Conservation (phyloP, 2,329 filamentous ascomycete genomes). For the Exophiala calicioides region DNA sequence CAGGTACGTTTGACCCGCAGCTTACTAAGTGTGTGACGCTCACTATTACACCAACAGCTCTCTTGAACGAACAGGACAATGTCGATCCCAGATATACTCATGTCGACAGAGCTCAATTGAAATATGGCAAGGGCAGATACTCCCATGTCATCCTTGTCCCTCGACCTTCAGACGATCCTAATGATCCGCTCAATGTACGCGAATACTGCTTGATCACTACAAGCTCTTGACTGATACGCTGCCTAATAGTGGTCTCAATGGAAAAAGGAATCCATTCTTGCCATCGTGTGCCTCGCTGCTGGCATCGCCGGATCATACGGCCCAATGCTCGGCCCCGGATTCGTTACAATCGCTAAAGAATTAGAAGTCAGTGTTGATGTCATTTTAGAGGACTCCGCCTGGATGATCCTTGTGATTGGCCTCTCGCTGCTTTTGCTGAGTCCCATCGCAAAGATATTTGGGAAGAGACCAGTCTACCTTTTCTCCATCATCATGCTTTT, state of each 20-base stretch:
- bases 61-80: conserved; percentile 39
- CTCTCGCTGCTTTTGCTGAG: conserved; percentile 43
- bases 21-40: no score
- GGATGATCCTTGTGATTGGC: conserved; percentile 33
- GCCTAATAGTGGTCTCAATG: conserved; percentile 44
- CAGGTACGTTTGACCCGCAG: no score
- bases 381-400: conserved; percentile 21
- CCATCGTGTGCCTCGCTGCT: conserved; percentile 49
- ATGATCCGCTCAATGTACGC: conserved; percentile 36
- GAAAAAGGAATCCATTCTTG: conserved; percentile 49
- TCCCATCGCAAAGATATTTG: conserved; percentile 43
- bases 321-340: conserved; percentile 54
- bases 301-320: conserved; percentile 54
- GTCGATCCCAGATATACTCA: conserved; percentile 49
- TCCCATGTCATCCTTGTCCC: conserved; percentile 30
- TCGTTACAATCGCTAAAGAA: conserved; percentile 46
- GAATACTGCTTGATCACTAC: no score
- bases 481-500: conserved; percentile 38
- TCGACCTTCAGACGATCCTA: conserved; percentile 33
- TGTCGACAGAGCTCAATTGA: conserved; percentile 35
- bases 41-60: no score
- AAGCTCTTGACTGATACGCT: no score
- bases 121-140: conserved; percentile 35
- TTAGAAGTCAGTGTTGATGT: conserved; percentile 26
- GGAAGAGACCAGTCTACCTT: conserved; percentile 46